phyloP scores from a whole-genome alignment of 2,329 filamentous ascomycete species.

The Xylariomycetidae sp. region DNA sequence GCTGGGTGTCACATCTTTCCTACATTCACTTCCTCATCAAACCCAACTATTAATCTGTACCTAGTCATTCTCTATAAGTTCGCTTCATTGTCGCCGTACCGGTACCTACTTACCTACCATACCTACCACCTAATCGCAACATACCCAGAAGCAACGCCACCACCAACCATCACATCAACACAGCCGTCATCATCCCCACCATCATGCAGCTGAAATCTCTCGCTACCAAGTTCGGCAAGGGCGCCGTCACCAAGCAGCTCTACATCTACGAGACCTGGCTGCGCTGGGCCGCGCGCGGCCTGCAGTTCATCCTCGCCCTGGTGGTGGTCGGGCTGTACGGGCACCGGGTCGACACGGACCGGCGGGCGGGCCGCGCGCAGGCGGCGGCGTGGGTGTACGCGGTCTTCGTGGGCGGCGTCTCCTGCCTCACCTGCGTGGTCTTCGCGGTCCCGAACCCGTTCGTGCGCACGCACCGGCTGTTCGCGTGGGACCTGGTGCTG shows the following conservation, averaged over 20 bases:
- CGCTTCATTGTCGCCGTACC: too few species aligned
- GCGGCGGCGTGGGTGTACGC: slow-evolving; percentile 59
- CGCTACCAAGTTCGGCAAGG: slow-evolving; percentile 29
- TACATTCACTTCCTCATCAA: too few species aligned
- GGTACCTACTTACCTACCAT: background rate
- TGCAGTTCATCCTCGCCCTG: slow-evolving; percentile 66
- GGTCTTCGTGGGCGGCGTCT: slow-evolving; percentile 48
- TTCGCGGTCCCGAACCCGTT: slow-evolving; percentile 29
- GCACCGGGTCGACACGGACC: slow-evolving; percentile 47
- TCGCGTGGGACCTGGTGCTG: slow-evolving; percentile 37
- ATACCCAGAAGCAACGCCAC: background rate
- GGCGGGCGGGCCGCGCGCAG: slow-evolving; percentile 31
- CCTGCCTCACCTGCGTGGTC: slow-evolving; percentile 44
- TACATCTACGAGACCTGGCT: slow-evolving; percentile 40
- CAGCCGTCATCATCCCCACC: too few species aligned
- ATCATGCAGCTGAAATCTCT: slow-evolving; percentile 18
- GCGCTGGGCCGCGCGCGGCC: slow-evolving; percentile 51
- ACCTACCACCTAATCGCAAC: background rate
- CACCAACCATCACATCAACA: background rate
- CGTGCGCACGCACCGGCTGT: slow-evolving; percentile 34
- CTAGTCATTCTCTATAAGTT: too few species aligned
- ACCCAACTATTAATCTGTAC: too few species aligned
- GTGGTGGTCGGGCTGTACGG: slow-evolving; percentile 65
- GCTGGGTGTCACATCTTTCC: too few species aligned
- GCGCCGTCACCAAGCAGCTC: slow-evolving; percentile 37